Evolutionary conservation across 1,284 basidiomycete species (phyloP), one percentile per base, ranked within the genome.

Genomic region (Takashimella tepidaria): DNA sequence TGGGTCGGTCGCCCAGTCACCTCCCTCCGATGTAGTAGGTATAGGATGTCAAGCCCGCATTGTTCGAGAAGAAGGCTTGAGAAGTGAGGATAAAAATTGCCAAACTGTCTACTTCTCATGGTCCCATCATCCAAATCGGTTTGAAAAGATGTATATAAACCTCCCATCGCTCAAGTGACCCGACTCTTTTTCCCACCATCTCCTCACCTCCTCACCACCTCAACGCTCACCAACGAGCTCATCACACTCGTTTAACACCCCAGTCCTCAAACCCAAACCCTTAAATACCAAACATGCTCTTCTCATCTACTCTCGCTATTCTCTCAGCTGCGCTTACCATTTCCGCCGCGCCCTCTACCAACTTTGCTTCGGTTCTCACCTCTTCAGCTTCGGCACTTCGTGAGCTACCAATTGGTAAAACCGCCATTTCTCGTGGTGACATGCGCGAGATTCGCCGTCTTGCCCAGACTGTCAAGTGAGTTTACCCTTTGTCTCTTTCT

Each of bases 391-490:
- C 31, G 31, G 31, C 31, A 16, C 31, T 37, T 37, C 31, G 31
- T 37, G 31, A 37, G 31, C 31, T 37, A 8, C 31, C 31, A 16
- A 16, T 37, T 16, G 31, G 31, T 16, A 37, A 37, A 16, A 37
- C 31, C 31, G 31, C 31, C 31, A 37, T 37, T 16, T 37, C 31
- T 37, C 31, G 10, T 6, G 25, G 5, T 26, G 66, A 68, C 43
- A 60, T 66, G 62, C 43, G 26, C 25, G 62, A 66, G 50, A 42
- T 68, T 8, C 62, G 50, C 24, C 50, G 62, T 11, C 43, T 68
- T 45, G 64, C 66, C 4, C 47, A 47, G 13, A 51, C 49, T 8
- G 60, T 60, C 52, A 67, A 63, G 66, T 68, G 53, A 63, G 64
- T 54, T 20, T 4, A 26, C n/a, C n/a, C 27, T 16, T 21, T 44